phyloP scores from a whole-genome alignment of 768 basidiomycete species.

The Naganishia onofrii region DNA sequence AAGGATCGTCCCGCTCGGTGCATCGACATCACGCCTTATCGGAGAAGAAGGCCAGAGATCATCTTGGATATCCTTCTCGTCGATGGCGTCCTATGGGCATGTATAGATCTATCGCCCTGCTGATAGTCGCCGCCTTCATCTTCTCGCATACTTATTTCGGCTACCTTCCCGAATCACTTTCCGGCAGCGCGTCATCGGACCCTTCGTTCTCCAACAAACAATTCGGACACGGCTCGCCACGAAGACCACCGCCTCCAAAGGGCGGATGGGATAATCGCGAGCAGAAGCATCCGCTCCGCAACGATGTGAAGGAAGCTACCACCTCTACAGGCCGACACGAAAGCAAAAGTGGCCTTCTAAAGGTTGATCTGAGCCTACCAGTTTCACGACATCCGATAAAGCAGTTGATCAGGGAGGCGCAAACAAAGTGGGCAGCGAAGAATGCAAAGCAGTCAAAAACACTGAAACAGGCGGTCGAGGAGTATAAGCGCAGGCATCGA shows the following conservation, averaged over 20 bases:
- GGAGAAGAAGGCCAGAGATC: no score
- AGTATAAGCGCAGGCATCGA: conserved; percentile 51
- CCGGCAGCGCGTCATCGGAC: not conserved
- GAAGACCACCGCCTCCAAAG: not conserved
- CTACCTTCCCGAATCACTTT: no score
- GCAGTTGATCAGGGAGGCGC: conserved; percentile 54
- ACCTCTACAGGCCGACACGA: not conserved
- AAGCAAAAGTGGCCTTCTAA: conserved; percentile 39
- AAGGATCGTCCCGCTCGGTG: no score
- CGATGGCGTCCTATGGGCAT: no score
- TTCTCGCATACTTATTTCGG: not conserved
- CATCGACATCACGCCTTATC: no score
- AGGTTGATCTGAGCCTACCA: conserved; percentile 41
- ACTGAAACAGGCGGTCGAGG: conserved; percentile 52
- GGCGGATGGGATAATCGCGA: not conserved
- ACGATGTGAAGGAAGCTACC: not conserved
- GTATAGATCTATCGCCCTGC: no score
- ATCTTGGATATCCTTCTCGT: no score
- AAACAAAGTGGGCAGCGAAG: conserved; percentile 54
- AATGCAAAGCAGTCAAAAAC: conserved; percentile 52
- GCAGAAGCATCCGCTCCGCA: not conserved
- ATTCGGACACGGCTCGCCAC: not conserved
- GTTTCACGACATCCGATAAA: conserved; percentile 55
- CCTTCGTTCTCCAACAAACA: not conserved
- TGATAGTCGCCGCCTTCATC: no score